Conservation (phyloP, 2,329 filamentous ascomycete species). For the Aspergillus fijiensis region DNA sequence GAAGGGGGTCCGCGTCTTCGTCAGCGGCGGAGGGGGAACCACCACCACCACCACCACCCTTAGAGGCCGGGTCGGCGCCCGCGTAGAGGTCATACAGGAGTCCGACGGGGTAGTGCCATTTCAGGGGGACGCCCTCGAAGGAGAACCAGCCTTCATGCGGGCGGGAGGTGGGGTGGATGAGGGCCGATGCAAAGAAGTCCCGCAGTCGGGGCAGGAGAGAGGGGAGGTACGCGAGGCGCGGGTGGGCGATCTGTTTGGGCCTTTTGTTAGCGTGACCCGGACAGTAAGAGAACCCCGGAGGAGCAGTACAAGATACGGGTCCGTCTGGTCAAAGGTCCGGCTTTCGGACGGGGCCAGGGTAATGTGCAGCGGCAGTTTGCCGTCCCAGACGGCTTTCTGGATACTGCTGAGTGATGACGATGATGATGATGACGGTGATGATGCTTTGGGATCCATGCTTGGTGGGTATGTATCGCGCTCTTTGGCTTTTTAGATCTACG, state of each 20-base stretch:
- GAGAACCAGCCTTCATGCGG: conserved; percentile 62
- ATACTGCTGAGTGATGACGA: conserved; percentile 29
- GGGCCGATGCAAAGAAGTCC: conserved; percentile 58
- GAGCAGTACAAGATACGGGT: conserved; percentile 57
- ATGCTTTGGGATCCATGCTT: conserved; percentile 27
- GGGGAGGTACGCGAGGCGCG: conserved; percentile 67
- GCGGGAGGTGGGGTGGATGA: conserved; percentile 58
- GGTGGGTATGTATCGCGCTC: background rate
- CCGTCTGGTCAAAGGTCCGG: conserved; percentile 58
- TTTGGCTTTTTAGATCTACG: too few species aligned
- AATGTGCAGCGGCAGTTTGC: conserved; percentile 61
- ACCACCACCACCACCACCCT: conserved; percentile 19
- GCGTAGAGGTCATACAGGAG: conserved; percentile 69
- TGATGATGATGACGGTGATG: too few species aligned
- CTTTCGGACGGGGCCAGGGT: conserved; percentile 59
- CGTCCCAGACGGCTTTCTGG: conserved; percentile 56
- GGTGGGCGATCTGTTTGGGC: conserved; percentile 54
- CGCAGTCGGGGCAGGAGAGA: conserved; percentile 63
- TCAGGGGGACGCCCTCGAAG: conserved; percentile 66
- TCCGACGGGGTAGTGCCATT: conserved; percentile 71
- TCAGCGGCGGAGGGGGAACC: background rate
- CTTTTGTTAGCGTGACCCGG: background rate
- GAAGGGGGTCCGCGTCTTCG: conserved; percentile 40
- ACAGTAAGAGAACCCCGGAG: background rate
- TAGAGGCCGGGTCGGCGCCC: conserved; percentile 50